Conservation (phyloP, 371 early-diverging fungal species). For the Caulochytrium protostelioides region DNA sequence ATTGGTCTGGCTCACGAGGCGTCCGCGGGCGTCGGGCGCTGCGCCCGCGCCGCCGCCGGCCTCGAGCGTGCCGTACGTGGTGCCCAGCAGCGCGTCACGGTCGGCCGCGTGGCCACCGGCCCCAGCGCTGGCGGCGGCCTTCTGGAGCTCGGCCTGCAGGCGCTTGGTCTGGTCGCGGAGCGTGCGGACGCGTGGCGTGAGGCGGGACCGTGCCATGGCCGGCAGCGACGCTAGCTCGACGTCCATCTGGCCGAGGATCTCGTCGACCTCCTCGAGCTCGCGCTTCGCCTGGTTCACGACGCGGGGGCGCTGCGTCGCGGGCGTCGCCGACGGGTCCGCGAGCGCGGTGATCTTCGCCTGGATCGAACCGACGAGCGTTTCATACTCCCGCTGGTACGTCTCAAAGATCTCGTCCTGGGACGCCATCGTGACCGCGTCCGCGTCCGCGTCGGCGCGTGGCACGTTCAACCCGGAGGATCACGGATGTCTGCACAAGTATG, state of each 20-base stretch:
- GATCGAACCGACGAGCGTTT: conserved; percentile 36
- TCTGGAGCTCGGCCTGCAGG: not conserved
- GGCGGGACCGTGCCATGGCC: conserved; percentile 33
- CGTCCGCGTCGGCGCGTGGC: no score
- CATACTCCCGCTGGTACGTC: conserved; percentile 69
- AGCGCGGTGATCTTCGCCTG: conserved; percentile 36
- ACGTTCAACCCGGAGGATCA: no score
- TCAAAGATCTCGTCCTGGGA: conserved; percentile 63
- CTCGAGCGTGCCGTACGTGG: conserved; percentile 11
- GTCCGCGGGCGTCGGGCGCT: conserved; percentile 55
- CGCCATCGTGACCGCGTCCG: no score
- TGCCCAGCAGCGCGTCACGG: conserved; percentile 43
- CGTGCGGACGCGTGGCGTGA: conserved; percentile 44
- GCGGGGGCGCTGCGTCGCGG: no score
- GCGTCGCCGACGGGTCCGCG: no score
- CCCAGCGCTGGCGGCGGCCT: no score
- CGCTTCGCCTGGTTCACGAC: conserved; percentile 49
- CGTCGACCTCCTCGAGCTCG: conserved; percentile 75
- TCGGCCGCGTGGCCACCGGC: no score
- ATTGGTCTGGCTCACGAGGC: conserved; percentile 63
- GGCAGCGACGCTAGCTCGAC: conserved; percentile 64
- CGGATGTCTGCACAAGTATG: no score
- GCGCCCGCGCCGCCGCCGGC: conserved; percentile 43
- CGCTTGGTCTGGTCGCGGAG: conserved; percentile 39
- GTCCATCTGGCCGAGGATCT: conserved; percentile 83